Evolutionary conservation across 345 rosid species (phyloP).

Genomic region (Eucalyptus pumila): DNA sequence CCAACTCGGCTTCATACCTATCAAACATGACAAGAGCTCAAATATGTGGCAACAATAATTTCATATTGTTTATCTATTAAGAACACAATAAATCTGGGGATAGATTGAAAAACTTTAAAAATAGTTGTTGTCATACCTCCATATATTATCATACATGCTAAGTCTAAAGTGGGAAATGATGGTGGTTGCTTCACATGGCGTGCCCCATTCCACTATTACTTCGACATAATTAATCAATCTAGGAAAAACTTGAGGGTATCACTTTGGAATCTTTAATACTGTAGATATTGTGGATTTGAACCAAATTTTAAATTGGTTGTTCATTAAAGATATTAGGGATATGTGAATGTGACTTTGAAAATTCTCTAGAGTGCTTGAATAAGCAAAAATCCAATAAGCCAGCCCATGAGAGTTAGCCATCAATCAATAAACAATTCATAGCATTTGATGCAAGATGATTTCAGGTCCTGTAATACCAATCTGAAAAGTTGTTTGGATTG

Average conservation of each 20-base stretch:
- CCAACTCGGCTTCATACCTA: background rate
- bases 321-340: background rate
- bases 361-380: background rate
- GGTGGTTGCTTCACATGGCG: background rate
- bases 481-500: background rate
- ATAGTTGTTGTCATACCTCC: background rate
- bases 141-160: background rate
- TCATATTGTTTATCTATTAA: background rate
- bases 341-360: background rate
- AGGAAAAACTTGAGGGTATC: background rate
- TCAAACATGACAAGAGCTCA: background rate
- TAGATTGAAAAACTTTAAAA: background rate
- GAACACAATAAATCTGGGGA: background rate
- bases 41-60: background rate
- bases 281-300: background rate
- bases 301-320: background rate
- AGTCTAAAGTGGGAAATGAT: background rate
- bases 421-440: background rate
- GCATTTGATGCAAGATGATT: background rate
- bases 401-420: background rate
- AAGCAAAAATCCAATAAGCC: background rate
- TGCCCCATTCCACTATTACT: background rate
- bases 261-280: background rate
- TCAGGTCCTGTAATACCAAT: background rate
- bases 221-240: background rate